phyloP scores from a whole-genome alignment of 441 rosid species.

The Gossypium schwendimanii region DNA sequence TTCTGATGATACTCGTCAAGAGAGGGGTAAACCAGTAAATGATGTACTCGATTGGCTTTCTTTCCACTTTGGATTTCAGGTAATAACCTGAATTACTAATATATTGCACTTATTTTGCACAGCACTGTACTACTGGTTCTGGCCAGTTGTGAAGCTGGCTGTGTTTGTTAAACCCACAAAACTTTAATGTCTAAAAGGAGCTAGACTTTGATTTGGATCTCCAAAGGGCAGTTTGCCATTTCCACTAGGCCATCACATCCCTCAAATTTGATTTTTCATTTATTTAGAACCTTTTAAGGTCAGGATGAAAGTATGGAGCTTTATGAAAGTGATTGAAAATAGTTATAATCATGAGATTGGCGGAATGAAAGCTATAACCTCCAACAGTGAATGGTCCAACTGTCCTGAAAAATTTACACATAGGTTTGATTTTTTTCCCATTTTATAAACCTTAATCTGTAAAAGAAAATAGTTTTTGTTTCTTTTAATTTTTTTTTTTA shows the following conservation, averaged over 20 bases:
- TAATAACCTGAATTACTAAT: conserved; percentile 20
- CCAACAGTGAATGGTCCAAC: background rate
- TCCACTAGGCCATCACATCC: background rate
- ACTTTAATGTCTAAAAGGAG: background rate
- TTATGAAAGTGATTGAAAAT: background rate
- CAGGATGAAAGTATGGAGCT: background rate
- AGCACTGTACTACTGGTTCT: background rate
- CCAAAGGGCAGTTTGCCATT: background rate
- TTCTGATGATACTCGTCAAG: conserved; percentile 30
- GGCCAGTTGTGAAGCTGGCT: background rate
- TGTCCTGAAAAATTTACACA: background rate
- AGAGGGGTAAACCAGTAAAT: conserved; percentile 35
- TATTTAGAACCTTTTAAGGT: background rate
- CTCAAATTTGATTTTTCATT: background rate
- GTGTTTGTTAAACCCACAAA: background rate
- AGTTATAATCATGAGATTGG: background rate
- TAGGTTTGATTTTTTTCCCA: background rate
- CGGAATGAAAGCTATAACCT: background rate
- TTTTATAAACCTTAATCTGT: background rate
- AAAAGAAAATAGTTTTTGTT: background rate
- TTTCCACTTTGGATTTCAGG: conserved; percentile 93
- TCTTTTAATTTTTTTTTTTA: background rate
- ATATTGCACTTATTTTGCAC: background rate
- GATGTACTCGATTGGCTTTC: conserved; percentile 97
- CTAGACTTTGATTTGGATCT: background rate